Evolutionary conservation across 2,329 filamentous ascomycete species (phyloP).

Genomic region (Parafenestella ontariensis): DNA sequence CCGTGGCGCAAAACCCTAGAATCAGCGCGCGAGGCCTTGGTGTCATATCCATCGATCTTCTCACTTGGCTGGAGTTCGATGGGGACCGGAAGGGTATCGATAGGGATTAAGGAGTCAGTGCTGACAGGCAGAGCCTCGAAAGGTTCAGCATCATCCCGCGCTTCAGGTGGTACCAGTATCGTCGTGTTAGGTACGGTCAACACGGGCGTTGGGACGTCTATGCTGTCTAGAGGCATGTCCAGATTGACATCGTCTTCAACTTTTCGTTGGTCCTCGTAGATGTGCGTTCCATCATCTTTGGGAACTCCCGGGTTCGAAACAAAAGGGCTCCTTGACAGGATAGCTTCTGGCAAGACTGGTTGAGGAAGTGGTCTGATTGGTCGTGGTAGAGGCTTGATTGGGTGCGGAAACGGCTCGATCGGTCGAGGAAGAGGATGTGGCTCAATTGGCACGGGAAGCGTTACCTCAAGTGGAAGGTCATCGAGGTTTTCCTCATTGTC

Average conservation of each 20-base stretch:
- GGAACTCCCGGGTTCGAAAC: neutral
- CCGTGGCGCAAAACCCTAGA: neutral
- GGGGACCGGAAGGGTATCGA: neutral
- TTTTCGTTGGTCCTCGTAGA: neutral
- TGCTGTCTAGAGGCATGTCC: neutral
- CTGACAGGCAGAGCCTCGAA: too few species aligned
- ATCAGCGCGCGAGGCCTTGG: too few species aligned
- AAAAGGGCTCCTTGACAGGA: neutral
- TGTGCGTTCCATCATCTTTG: neutral
- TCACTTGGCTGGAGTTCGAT: neutral
- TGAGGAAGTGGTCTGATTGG: neutral
- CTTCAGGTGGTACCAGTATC: too few species aligned
- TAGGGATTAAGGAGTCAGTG: too few species aligned
- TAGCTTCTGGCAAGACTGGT: neutral
- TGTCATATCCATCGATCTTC: too few species aligned
- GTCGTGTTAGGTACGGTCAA: too few species aligned
- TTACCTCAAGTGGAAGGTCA: neutral
- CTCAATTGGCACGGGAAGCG: neutral
- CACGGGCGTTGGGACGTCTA: neutral
- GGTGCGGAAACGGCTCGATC: neutral
- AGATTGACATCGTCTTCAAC: neutral
- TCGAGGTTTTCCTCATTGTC: neutral
- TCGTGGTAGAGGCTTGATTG: neutral
- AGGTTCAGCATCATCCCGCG: too few species aligned
- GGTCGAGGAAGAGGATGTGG: neutral